Evolutionary conservation across 805 yeast species (phyloP), one percentile per base, ranked within the genome.

Genomic region (Clavispora asparagi): DNA sequence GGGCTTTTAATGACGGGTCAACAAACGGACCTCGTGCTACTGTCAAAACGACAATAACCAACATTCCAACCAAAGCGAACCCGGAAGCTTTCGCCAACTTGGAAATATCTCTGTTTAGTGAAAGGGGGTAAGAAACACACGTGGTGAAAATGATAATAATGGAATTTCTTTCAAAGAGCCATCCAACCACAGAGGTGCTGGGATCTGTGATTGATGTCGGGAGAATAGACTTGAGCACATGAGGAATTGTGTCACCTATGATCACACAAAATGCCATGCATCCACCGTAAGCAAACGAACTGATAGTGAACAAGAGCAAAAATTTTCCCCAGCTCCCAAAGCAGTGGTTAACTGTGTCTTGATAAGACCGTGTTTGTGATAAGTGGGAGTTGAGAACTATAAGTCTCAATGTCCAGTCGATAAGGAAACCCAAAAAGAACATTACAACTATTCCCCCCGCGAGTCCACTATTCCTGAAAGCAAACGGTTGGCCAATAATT

Each of bases 171-270:
- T 77, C 71, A 44, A 87, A 73, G 3, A 88, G 44, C 65, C 85
- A 75, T 1, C 74, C 70, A 6, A 84, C 31, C 12, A 62, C 41
- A 5, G 68, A 52, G 6, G 53, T 40, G 14, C 53, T 63, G 7
- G 58, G 31, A 9, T 44, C 53, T 10, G 72, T 65, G 4, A 73
- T 56, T 14, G 72, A 62, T 13, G 55, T 50, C 0, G 86, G 83
- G 48, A 88, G 75, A 30, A 88, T 61, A 3, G 89, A 79, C 46
- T 81, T 70, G 41, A 92, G 62, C 4, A 91, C 96, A 62, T 89
- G 96, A 0, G 98, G 97, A 31, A 92, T 82, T 0, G 97, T 87
- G 59, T 91, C 98, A 17, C 98, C 98, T 29, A 91, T 89, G 53
- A 91, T 92, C 43, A 91, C 91, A 50, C 96, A 87, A 65, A 89